A percentile compares a stretch with the other conserved stretches of the same genome.
Conservation (phyloP, 768 basidiomycete genomes). For the Phanerodontia chrysosporium region DNA sequence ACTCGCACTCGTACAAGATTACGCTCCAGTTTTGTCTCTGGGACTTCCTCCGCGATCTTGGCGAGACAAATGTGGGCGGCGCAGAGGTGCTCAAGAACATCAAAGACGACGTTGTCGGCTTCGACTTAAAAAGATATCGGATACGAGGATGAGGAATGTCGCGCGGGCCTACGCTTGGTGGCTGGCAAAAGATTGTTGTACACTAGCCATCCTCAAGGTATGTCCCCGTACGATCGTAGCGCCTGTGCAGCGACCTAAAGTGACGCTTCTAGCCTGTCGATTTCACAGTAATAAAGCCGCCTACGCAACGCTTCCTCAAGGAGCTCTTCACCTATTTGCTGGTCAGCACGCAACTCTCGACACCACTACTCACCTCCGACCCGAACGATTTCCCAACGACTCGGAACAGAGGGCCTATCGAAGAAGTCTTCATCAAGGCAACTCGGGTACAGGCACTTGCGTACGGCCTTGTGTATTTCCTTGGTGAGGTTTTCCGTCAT, state of each 20-base stretch:
- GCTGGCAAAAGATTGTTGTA: conserved; percentile 78
- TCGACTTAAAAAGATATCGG: conserved; percentile 51
- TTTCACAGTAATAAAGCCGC: conserved; percentile 68
- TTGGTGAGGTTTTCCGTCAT: conserved; percentile 42
- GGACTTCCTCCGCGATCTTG: conserved; percentile 93
- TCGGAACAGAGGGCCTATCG: conserved; percentile 56
- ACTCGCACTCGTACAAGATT: conserved; percentile 81
- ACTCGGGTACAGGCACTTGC: conserved; percentile 61
- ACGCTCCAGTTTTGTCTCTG: conserved; percentile 94
- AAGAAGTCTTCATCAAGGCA: conserved; percentile 78
- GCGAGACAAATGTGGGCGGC: conserved; percentile 79
- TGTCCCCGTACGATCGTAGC: conserved; percentile 3
- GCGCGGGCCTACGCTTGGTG: conserved; percentile 91
- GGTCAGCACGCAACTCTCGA: conserved; percentile 67
- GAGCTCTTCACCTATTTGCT: conserved; percentile 69
- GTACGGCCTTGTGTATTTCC: conserved; percentile 73
- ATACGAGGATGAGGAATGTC: conserved; percentile 60
- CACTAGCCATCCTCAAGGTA: conserved; percentile 82
- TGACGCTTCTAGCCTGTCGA: conserved; percentile 66
- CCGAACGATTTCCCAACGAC: conserved; percentile 34
- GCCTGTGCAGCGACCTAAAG: neutral
- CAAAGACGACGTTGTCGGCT: conserved; percentile 37
- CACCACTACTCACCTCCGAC: conserved; percentile 52
- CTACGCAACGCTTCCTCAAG: conserved; percentile 61
- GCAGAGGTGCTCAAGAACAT: conserved; percentile 66